Percentiles rank a stretch among this genome's conserved stretches.
phyloP scores from a whole-genome alignment of 257 asterid species.

The Coffea canephora region DNA sequence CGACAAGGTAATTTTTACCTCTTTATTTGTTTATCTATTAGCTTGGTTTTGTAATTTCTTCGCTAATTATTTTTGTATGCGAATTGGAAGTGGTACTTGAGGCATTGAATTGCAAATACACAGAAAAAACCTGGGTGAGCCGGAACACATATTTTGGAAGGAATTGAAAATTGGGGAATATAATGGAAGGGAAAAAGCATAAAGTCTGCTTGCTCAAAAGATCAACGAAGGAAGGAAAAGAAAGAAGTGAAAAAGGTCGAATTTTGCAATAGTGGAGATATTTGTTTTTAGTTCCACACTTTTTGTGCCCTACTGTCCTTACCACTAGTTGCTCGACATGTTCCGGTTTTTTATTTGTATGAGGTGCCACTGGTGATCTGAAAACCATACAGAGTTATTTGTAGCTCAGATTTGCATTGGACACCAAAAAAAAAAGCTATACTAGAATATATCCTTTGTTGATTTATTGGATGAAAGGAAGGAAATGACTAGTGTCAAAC shows the following conservation, averaged over 20 bases:
- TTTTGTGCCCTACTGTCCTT: neutral
- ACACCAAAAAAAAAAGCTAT: too few relatives aligned
- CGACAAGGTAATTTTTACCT: slow-evolving; percentile 61
- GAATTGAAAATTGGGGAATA: neutral
- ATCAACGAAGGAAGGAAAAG: too few relatives aligned
- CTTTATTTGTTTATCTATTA: neutral
- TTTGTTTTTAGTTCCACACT: too few relatives aligned
- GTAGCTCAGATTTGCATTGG: too few relatives aligned
- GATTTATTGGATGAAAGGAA: neutral
- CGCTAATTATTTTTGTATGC: neutral
- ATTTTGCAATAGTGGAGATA: too few relatives aligned
- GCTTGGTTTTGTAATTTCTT: neutral
- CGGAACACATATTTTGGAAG: neutral
- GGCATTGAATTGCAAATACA: neutral
- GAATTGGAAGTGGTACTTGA: neutral
- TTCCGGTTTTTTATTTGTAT: too few relatives aligned
- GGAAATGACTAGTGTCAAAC: neutral
- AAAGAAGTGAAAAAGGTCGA: too few relatives aligned
- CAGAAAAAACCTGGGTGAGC: neutral
- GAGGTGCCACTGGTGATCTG: too few relatives aligned
- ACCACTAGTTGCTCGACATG: too few relatives aligned
- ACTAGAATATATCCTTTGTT: too few relatives aligned
- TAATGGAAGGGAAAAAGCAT: neutral
- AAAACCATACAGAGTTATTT: too few relatives aligned
- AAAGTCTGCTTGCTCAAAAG: too few relatives aligned